Evolutionary conservation across 345 rosid genomes (phyloP), one percentile per base, ranked within the genome.

Genomic region (Durio zibethinus): DNA sequence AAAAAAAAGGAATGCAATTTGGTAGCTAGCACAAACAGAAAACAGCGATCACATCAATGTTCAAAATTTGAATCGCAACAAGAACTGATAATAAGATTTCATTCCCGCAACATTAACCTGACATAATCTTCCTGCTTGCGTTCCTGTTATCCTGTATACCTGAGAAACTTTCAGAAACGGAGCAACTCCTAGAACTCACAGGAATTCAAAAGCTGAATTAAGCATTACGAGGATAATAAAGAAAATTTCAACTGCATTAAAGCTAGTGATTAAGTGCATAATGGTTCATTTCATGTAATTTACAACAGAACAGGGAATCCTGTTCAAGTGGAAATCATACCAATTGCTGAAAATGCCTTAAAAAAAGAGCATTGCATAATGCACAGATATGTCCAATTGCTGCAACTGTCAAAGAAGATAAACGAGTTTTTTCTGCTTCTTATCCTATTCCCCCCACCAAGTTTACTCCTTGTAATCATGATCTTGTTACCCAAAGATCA

Each of bases 401-500:
- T 40, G 50, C 47, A 40, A 66, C 27, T 21, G 20, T 10, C 72
- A 21, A 42, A 20, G 9, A 29, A 40, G 16, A 48, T 48, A 48
- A 31, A 5, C 23, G 1, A n/a, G 10, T 66, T 23, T 21, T 40
- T 66, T 47, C 23, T 4, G 65, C 50, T 74, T 60, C 23, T 56
- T 5, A 61, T 31, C 5, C 25, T 76, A 27, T 61, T 33, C 60
- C 50, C 27, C 53, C 63, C 15, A 47, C 45, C 56, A 53, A 18
- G 27, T 29, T 78, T 67, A 83, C 74, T 83, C 84, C 76, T 78
- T 82, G 64, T n/a, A 7, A 23, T 86, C 88, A 10, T 64, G 83
- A 18, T 90, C 94, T 84, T 85, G 88, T 72, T 74, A 84, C 70
- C 73, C 79, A 72, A 89, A 93, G 65, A 90, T 82, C 82, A 93